A percentile compares a stretch with the other conserved stretches of the same genome.
phyloP scores from a whole-genome alignment of 768 basidiomycete species.

The Russula ochroleuca region DNA sequence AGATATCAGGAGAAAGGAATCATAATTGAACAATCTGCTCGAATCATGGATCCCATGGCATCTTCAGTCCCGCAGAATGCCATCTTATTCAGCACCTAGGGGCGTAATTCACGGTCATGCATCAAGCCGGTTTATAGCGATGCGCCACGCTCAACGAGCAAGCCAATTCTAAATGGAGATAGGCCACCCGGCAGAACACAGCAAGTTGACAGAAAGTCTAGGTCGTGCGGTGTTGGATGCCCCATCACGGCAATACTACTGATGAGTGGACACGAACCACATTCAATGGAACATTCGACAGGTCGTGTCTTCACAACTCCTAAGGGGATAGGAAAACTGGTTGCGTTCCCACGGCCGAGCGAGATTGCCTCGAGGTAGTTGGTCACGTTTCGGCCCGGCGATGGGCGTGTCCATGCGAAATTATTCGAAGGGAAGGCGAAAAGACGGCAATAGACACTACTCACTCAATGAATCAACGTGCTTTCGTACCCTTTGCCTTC shows the following conservation, averaged over 20 bases:
- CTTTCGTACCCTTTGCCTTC: conserved; percentile 16
- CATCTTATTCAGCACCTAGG: background rate
- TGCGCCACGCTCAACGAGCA: conserved; percentile 2
- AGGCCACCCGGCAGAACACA: background rate
- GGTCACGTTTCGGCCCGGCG: conserved; percentile 4
- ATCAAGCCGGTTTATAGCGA: background rate
- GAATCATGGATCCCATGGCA: background rate
- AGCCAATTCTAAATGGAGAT: conserved; percentile 8
- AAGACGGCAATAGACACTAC: conserved; percentile 19
- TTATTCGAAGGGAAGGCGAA: conserved; percentile 11
- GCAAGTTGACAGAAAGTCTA: conserved; percentile 6
- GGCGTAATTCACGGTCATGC: background rate
- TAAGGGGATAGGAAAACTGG: conserved; percentile 4
- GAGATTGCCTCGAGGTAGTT: conserved; percentile 1
- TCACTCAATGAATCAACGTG: background rate
- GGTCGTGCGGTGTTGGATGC: background rate
- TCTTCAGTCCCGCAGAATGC: conserved; percentile 6
- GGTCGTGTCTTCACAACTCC: conserved; percentile 7
- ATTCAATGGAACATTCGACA: conserved; percentile 16
- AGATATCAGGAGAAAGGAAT: background rate
- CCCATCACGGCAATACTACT: conserved; percentile 13
- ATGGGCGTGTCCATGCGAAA: conserved; percentile 9
- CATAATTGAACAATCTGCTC: conserved; percentile 3
- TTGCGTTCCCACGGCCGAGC: conserved; percentile 12
- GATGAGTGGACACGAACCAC: background rate